Base-by-base conservation (phyloP, 768 basidiomycete species). In the Jaapia argillacea region DNA sequence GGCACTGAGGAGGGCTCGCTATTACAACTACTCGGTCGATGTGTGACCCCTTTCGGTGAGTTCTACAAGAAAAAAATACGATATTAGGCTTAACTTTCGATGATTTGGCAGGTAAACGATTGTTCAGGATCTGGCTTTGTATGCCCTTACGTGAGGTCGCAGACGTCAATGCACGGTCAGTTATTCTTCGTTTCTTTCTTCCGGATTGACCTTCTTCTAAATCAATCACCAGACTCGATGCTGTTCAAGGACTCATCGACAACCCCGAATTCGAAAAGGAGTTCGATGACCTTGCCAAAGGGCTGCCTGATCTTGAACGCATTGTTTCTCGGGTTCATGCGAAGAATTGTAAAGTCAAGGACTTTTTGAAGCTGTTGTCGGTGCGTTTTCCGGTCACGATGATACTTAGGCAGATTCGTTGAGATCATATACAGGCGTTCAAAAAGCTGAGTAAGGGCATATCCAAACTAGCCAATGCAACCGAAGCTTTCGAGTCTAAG, bases 111-210 rank as follows among this genome's bases (percentile, higher is more conserved):
- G 89, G 92, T 31, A 98, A 98, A 60, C 78, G 96, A 21, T 70
- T 98, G 23, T 98, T 99, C 74, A 79, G 93, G 33, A 85, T 94
- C 42, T 99, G 96, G 96, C 69, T 99, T 5, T 96, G 90, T 49
- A 84, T 84, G 72, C 96, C 96, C 16, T 64, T 99, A 48, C 77
- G 83, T 24, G 78, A 86, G 28, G 79, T 81, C 26, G 58, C 72
- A 7, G 86, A 86, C 39, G 98, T 99, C 63, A 93, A 94, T 54
- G 81, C 86, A 31, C 73, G 92, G 91, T 88, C 54, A 49, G 66
- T 48, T 40, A 4, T 4, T 1, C n/a, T n/a, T n/a, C n/a, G n/a
- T 6, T 6, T 0, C 40, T 14, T 24, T 14, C 7, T 25, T 16
- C 40, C n/a, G n/a, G n/a, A n/a, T n/a, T n/a, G 45, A 43, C 49